Percentiles rank a stretch among this genome's conserved stretches.
These are phyloP conservation scores for Harringtonia aguacate DNA, from an alignment of 2,329 filamentous ascomycete species.

Conservation along the genomic window DNA sequence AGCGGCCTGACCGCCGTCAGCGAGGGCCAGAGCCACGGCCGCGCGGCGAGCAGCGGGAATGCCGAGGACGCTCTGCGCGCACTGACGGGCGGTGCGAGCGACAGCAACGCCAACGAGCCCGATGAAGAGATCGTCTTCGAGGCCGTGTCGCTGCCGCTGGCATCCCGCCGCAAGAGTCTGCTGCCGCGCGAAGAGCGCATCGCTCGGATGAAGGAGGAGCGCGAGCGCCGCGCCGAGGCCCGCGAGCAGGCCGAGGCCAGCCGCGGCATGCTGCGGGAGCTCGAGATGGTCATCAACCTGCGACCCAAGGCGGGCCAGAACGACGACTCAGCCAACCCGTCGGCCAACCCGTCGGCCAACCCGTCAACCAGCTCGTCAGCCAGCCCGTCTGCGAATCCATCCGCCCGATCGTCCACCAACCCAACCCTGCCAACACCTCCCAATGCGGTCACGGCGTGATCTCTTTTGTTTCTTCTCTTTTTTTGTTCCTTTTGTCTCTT, in stretches of 20 bases:
- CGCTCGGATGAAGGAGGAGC: slow-evolving; percentile 76
- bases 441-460: too few species aligned
- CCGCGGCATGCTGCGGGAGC: slow-evolving; percentile 81
- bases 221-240: slow-evolving; percentile 59
- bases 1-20: slow-evolving; percentile 58
- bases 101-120: slow-evolving; percentile 27
- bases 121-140: slow-evolving; percentile 81
- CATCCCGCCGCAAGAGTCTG: slow-evolving; percentile 48
- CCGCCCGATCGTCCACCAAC: too few species aligned
- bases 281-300: slow-evolving; percentile 75
- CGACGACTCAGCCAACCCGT: background rate
- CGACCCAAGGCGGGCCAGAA: slow-evolving; percentile 8
- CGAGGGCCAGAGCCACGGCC: slow-evolving; percentile 20
- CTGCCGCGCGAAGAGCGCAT: slow-evolving; percentile 83
- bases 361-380: background rate
- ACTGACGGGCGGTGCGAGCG: slow-evolving; percentile 61
- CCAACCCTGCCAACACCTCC: too few species aligned
- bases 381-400: too few species aligned
- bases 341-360: background rate
- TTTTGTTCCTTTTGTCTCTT: background rate
- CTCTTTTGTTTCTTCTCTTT: background rate
- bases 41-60: slow-evolving; percentile 21
- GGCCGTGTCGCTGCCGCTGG: slow-evolving; percentile 64
- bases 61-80: slow-evolving; percentile 58
- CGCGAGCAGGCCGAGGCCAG: slow-evolving; percentile 71